Evolutionary conservation across 2,329 filamentous ascomycete genomes (phyloP), one percentile per base, ranked within the genome.

Genomic region (Fusarium sp.): DNA sequence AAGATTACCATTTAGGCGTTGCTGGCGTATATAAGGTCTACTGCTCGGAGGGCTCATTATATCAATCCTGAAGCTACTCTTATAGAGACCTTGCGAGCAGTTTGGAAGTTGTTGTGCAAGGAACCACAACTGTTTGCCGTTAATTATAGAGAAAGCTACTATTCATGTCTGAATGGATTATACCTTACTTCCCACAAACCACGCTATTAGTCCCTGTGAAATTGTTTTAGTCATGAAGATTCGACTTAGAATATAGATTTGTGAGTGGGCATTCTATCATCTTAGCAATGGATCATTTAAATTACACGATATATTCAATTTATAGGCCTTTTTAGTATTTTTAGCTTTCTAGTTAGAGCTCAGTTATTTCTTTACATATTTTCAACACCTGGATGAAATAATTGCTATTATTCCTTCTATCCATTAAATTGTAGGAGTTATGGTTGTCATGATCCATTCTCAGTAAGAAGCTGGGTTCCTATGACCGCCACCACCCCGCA

Each of bases 401-500:
- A 17, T 26, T 37, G 32, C 9, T 27, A 27, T 8, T 14, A 38
- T 38, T n/a, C 2, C 26, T 38, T 52, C 32, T 30, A 13, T 38
- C 37, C 11, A 38, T 38, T 17, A 40, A 17, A 40, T 17, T 23
- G 10, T 23, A 23, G 23, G 23, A 23, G 23, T 26, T 35, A 13
- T 13, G 38, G 33, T 40, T 52, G 32, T 59, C 59, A 62, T 59
- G 17, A 33, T 52, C 56, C 64, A 45, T 52, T 58, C 38, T 30
- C 14, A 60, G 54, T 57, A 26, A 52, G 40, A 41, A 67, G 56
- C 63, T 67, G 44, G 49, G 52, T 41, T 71, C 5, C 68, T 45
- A 69, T 67, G 52, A 60, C 60, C 65, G 64, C 71, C 64, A 75
- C 64, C 75, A 77, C 75, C 74, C 75, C 75, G 75, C 75, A 73